Evolutionary conservation across 768 basidiomycete species (phyloP).

Genomic region (Tephrocybe sp.): DNA sequence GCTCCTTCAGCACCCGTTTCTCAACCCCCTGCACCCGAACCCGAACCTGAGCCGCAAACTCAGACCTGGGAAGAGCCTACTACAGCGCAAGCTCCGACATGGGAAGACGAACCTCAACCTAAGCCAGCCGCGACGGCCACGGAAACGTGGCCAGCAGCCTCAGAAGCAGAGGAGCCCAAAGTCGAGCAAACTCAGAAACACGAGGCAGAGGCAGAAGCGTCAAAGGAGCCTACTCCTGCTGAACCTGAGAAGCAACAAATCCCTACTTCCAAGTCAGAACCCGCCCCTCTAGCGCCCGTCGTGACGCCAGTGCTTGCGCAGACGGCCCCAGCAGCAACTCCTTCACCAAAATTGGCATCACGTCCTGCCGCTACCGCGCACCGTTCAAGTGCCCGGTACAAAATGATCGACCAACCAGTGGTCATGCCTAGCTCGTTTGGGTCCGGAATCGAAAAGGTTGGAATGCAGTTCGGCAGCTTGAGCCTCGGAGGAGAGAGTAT

Average conservation of each 20-base stretch:
- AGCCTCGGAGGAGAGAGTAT: slow-evolving; percentile 69
- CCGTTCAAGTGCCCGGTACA: slow-evolving; percentile 62
- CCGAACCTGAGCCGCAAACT: slow-evolving; percentile 32
- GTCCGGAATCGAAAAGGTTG: slow-evolving; percentile 69
- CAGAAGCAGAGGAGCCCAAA: slow-evolving; percentile 23
- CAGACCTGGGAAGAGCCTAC: slow-evolving; percentile 74
- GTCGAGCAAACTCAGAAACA: slow-evolving; percentile 21
- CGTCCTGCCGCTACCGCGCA: slow-evolving; percentile 56
- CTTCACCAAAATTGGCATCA: slow-evolving; percentile 50
- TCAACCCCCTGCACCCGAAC: slow-evolving; percentile 29
- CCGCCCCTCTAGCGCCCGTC: slow-evolving; percentile 31
- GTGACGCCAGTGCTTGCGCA: slow-evolving; percentile 32
- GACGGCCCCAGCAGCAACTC: slow-evolving; percentile 35
- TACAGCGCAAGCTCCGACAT: slow-evolving; percentile 63
- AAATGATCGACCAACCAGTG: slow-evolving; percentile 75
- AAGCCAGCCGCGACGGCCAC: slow-evolving; percentile 28
- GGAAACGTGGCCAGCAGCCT: slow-evolving; percentile 34
- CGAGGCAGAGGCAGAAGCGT: slow-evolving; percentile 29
- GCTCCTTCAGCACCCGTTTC: slow-evolving; percentile 29
- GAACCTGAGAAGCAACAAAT: slow-evolving; percentile 29
- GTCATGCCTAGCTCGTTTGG: slow-evolving; percentile 76
- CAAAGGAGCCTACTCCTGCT: slow-evolving; percentile 28
- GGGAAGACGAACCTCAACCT: slow-evolving; percentile 67
- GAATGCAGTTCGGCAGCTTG: slow-evolving; percentile 89
- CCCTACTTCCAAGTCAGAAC: slow-evolving; percentile 32